Evolutionary conservation across 2,329 filamentous ascomycete species (phyloP), one percentile per base, ranked within the genome.

Genomic region (Plectosphaerella sp.): DNA sequence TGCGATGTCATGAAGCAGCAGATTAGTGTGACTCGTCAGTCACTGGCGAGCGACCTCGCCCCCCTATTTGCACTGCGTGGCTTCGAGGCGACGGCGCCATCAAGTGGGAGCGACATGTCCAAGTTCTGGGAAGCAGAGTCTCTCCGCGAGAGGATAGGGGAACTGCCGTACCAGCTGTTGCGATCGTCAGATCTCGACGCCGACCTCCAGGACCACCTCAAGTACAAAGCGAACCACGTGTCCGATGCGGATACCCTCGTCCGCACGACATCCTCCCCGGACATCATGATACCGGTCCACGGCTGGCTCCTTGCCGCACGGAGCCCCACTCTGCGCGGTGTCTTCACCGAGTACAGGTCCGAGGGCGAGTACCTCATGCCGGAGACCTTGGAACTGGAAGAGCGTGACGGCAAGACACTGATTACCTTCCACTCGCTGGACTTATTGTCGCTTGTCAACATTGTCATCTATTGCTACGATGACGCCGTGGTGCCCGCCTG

Each of bases 401-500:
- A 54, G 37, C 71, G 78, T 25, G 71, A 78, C 16, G 77, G 77
- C 6, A 79, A 77, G 45, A 70, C 77, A 1, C 53, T 85, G 10
- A 63, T 97, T 18, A 79, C 81, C 1, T 86, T 97, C 49, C 72
- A 82, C 18, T 70, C 82, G 2, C 62, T 93, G 12, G 91, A 97
- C 63, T 77, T 94, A 37, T 75, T 95, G 35, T 87, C 90, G 1
- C 64, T 97, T 7, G 72, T 96, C 52, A 93, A 96, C 59, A 60
- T 97, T 10, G 81, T 88, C 1, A 74, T 93, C 10, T 97, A 90
- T 61, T 65, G 87, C 8, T 97, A 97, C 65, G 86, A 85, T 6
- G 94, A 97, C 63, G 77, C 75, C 4, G 72, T 92, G 15, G 77
- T 96, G 33, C 90, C 94, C 54, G 88, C 92, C 16, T 97, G 94